Evolutionary conservation across 192 early-diverging fungal species (phyloP).

Genomic region (Geranomyces variabilis): DNA sequence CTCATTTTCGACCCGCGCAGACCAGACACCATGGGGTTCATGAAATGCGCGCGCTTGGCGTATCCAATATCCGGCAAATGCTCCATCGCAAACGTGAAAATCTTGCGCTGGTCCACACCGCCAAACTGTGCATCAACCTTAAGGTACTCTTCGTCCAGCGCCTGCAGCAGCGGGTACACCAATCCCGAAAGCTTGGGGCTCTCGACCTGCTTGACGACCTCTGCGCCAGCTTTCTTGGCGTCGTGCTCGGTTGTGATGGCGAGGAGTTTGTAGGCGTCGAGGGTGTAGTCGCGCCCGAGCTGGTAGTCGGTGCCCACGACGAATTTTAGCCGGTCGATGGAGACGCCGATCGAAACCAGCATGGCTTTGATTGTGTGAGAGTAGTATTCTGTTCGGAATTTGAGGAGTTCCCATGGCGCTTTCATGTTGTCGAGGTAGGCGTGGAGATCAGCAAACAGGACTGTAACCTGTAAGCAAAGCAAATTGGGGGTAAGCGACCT

Average conservation of each 20-base stretch:
- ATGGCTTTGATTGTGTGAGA: slow-evolving; percentile 87
- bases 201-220: slow-evolving; percentile 96
- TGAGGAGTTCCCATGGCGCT: slow-evolving; percentile 89
- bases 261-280: slow-evolving; percentile 89
- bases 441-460: slow-evolving; percentile 95
- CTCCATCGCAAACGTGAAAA: slow-evolving; percentile 96
- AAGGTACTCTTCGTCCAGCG: slow-evolving; percentile 97
- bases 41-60: slow-evolving; percentile 95
- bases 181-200: slow-evolving; percentile 88
- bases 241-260: slow-evolving; percentile 90
- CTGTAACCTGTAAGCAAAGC: slow-evolving; percentile 68
- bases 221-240: slow-evolving; percentile 97
- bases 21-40: slow-evolving; percentile 98
- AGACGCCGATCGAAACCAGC: slow-evolving; percentile 91
- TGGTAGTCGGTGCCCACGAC: slow-evolving; percentile 89
- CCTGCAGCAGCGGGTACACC: slow-evolving; percentile 97
- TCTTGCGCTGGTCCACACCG: slow-evolving; percentile 99
- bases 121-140: slow-evolving; percentile 91
- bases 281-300: slow-evolving; percentile 82
- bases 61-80: slow-evolving; percentile 92
- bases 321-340: slow-evolving; percentile 90
- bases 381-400: slow-evolving; percentile 90
- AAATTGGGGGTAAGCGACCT: neutral
- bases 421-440: slow-evolving; percentile 99
- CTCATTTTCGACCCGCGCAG: slow-evolving; percentile 95